phyloP scores from a whole-genome alignment of 2,329 filamentous ascomycete genomes.

The Cadophora sp. region DNA sequence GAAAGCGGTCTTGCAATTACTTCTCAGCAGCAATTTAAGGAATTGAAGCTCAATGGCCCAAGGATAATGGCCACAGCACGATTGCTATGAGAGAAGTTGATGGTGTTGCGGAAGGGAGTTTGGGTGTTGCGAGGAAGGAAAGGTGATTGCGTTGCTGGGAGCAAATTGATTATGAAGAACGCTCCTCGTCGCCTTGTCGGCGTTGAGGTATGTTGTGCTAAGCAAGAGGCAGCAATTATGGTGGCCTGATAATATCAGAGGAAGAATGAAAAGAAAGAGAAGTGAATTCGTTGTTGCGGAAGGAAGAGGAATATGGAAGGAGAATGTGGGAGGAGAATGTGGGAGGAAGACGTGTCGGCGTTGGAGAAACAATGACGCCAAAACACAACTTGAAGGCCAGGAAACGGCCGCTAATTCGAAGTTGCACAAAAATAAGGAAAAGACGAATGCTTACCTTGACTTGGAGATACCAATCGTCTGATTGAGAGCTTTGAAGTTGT shows the following conservation, averaged over 20 bases:
- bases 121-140: neutral
- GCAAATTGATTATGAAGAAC: neutral
- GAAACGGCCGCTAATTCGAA: neutral
- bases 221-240: neutral
- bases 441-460: neutral
- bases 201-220: neutral
- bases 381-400: neutral
- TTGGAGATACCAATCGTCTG: neutral
- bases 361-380: neutral
- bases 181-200: neutral
- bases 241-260: neutral
- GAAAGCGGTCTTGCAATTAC: neutral
- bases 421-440: neutral
- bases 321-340: neutral
- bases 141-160: neutral
- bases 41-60: neutral
- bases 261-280: neutral
- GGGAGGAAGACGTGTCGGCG: neutral
- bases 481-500: neutral
- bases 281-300: neutral
- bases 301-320: neutral
- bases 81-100: neutral
- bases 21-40: neutral
- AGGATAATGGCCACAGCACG: neutral
- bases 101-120: neutral